A percentile compares a stretch with the other conserved stretches of the same genome.
These are phyloP conservation scores for Xylaria scruposa DNA, from an alignment of 495 filamentous ascomycete genomes.

Conservation along the genomic window DNA sequence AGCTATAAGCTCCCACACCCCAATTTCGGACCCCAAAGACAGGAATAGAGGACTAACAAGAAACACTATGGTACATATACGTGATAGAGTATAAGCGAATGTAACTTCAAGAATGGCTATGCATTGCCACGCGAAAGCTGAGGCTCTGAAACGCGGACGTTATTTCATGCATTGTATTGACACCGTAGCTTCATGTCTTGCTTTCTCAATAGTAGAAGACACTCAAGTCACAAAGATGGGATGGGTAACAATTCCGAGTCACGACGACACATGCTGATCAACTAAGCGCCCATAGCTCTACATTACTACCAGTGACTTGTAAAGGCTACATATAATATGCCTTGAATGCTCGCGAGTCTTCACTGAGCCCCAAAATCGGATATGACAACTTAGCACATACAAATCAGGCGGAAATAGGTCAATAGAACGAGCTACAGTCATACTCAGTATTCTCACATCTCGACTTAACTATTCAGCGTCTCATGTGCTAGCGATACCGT, in stretches of 20 bases:
- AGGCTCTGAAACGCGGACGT: no score
- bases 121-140: no score
- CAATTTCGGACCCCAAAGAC: no score
- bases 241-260: background rate
- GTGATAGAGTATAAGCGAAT: no score
- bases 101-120: no score
- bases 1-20: no score
- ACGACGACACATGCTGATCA: background rate
- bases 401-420: background rate
- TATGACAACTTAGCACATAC: background rate
- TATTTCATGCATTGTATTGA: no score
- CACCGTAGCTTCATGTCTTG: background rate
- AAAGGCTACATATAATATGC: background rate
- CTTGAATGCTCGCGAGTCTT: background rate
- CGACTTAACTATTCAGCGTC: background rate
- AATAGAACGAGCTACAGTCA: background rate
- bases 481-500: background rate
- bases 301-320: background rate
- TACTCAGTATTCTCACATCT: background rate
- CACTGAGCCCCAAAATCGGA: background rate
- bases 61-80: no score
- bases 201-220: background rate
- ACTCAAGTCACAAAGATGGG: background rate
- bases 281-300: background rate
- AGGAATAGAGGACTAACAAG: no score